Percentiles rank a stretch among this genome's conserved stretches.
Evolutionary conservation across 2,329 filamentous ascomycete species (phyloP).

Genomic region (Alternaria novae-zelandiae): DNA sequence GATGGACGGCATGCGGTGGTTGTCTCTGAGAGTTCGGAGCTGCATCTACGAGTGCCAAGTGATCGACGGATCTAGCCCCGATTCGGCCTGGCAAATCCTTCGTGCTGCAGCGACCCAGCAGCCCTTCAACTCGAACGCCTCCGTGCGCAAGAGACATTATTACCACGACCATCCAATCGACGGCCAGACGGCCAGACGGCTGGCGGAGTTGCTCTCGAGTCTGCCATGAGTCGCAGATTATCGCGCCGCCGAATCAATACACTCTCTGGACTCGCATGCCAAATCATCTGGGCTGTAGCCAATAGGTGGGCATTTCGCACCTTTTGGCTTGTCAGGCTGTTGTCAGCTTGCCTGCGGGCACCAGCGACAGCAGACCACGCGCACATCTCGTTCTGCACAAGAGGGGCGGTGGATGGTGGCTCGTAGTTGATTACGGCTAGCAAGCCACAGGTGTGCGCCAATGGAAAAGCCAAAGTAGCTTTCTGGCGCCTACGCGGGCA

Average conservation of each 20-base stretch:
- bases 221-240: background rate
- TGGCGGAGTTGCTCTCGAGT: background rate
- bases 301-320: conserved; percentile 1
- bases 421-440: conserved; percentile 15
- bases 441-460: conserved; percentile 13
- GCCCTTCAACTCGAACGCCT: conserved; percentile 6
- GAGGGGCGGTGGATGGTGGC: conserved; percentile 3
- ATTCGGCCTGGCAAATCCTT: conserved; percentile 20
- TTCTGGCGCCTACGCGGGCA: conserved; percentile 6
- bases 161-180: background rate
- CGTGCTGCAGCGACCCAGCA: conserved; percentile 1
- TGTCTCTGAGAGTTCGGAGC: background rate
- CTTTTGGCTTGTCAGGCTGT: background rate
- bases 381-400: conserved; percentile 1
- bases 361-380: conserved; percentile 9
- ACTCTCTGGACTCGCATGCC: background rate
- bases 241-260: background rate
- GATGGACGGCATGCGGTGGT: conserved; percentile 3
- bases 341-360: conserved; percentile 1
- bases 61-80: conserved; percentile 15
- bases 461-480: conserved; percentile 3
- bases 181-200: background rate
- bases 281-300: background rate
- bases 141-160: conserved; percentile 4
- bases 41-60: background rate